Evolutionary conservation across 345 rosid species (phyloP).

Genomic region (Cochlearia excelsa): DNA sequence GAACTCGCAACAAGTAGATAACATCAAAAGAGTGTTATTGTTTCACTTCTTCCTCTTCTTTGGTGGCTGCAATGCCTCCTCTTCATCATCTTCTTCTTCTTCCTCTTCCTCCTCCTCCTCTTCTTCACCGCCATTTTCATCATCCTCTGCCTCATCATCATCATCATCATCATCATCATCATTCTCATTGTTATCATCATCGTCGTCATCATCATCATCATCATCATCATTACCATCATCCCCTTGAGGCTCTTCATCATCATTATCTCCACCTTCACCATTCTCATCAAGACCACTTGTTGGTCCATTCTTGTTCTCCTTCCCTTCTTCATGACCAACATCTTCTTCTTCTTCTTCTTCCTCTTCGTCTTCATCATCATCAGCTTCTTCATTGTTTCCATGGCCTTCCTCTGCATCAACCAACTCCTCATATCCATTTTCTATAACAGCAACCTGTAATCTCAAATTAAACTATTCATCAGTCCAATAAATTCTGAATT

Average conservation of each 20-base stretch:
- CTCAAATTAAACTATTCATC: neutral
- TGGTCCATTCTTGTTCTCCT: slow-evolving; percentile 46
- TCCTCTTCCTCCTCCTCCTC: slow-evolving; percentile 48
- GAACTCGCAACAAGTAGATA: slow-evolving; percentile 23
- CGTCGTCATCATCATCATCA: slow-evolving; percentile 35
- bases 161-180: slow-evolving; percentile 37
- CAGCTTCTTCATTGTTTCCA: slow-evolving; percentile 33
- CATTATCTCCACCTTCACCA: slow-evolving; percentile 29
- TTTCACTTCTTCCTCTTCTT: slow-evolving; percentile 92
- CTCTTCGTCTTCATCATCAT: slow-evolving; percentile 42
- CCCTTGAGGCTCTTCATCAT: slow-evolving; percentile 33
- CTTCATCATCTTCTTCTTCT: slow-evolving; percentile 72
- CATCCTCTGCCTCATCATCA: slow-evolving; percentile 40
- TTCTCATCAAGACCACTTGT: slow-evolving; percentile 44
- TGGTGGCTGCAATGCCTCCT: slow-evolving; percentile 84
- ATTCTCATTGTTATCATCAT: slow-evolving; percentile 26
- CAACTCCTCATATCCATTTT: slow-evolving; percentile 34
- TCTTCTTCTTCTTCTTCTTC: slow-evolving; percentile 43
- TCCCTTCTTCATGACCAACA: slow-evolving; percentile 41
- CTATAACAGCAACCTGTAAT: slow-evolving; percentile 30
- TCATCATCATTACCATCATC: slow-evolving; percentile 47
- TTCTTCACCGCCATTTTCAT: slow-evolving; percentile 39
- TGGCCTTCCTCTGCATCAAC: slow-evolving; percentile 62
- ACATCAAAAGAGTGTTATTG: neutral
- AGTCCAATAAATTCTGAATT: slow-evolving; percentile 37